phyloP scores from a whole-genome alignment of 2,329 filamentous ascomycete species.

The Colletotrichum navitas region DNA sequence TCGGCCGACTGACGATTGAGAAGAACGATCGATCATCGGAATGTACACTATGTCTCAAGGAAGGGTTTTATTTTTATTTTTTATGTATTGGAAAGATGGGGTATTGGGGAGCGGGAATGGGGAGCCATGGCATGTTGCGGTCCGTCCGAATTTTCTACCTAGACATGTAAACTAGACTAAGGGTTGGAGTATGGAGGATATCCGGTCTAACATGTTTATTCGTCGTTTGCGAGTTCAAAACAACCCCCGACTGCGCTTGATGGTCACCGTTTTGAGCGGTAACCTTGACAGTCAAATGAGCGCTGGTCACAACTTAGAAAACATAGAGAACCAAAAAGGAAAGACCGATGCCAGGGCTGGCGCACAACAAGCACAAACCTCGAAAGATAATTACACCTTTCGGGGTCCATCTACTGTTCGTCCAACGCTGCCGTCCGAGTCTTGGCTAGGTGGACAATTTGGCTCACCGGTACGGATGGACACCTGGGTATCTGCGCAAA shows the following conservation, averaged over 20 bases:
- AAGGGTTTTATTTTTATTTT: not conserved
- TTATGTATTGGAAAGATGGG: not conserved
- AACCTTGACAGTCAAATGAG: not conserved
- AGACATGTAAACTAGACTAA: conserved; percentile 3
- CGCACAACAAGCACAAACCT: not conserved
- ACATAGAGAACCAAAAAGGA: not conserved
- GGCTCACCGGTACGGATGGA: conserved; percentile 6
- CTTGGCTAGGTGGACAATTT: not conserved
- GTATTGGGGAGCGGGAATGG: not conserved
- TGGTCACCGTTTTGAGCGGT: not conserved
- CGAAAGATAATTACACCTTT: not conserved
- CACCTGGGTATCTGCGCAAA: conserved; percentile 1
- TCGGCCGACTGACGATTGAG: conserved; percentile 24
- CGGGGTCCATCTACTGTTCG: not conserved
- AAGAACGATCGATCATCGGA: conserved; percentile 7
- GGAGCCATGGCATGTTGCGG: not conserved
- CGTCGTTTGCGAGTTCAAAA: not conserved
- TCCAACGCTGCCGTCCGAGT: not conserved
- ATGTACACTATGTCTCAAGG: not conserved
- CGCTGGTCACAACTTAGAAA: not conserved
- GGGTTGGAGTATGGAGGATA: conserved; percentile 1
- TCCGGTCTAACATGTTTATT: conserved; percentile 3
- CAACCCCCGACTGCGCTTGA: not conserved
- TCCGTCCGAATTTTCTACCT: conserved; percentile 4
- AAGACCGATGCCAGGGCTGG: not conserved